phyloP scores from a whole-genome alignment of 257 asterid genomes.

The Forsythia viridissima region DNA sequence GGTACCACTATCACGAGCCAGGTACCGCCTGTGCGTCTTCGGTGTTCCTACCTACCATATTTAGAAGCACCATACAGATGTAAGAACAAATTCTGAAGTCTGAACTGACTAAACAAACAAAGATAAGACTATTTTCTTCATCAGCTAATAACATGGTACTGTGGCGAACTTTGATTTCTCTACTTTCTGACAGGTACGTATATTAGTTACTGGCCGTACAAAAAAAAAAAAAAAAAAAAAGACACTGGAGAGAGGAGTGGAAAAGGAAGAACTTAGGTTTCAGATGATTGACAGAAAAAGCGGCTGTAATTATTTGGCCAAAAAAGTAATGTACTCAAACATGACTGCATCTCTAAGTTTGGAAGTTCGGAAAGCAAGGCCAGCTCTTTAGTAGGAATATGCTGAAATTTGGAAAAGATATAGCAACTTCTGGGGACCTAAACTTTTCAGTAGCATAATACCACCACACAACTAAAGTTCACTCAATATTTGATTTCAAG shows the following conservation, averaged over 20 bases:
- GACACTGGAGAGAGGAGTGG: neutral
- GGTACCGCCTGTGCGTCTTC: constrained; percentile 88
- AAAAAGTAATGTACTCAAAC: neutral
- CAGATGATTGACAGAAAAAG: neutral
- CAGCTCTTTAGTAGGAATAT: neutral
- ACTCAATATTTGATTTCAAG: neutral
- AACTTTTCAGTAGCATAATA: neutral
- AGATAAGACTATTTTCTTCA: neutral
- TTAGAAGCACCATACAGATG: constrained; percentile 14
- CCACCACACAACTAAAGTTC: neutral
- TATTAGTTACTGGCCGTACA: neutral
- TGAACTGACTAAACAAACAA: constrained; percentile 1
- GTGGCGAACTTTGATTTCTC: neutral
- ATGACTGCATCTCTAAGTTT: neutral
- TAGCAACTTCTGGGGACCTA: neutral
- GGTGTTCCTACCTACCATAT: constrained; percentile 92
- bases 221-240: neutral
- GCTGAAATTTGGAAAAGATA: neutral
- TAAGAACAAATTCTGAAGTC: neutral
- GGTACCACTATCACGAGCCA: constrained; percentile 97
- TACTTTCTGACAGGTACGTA: neutral
- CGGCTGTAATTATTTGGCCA: neutral
- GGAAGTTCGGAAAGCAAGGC: neutral
- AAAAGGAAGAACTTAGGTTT: neutral
- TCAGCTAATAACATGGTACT: constrained; percentile 11